Percentiles rank a stretch among this genome's conserved stretches.
Evolutionary conservation across 2,329 filamentous ascomycete genomes (phyloP).

Genomic region (Boeremia exigua): DNA sequence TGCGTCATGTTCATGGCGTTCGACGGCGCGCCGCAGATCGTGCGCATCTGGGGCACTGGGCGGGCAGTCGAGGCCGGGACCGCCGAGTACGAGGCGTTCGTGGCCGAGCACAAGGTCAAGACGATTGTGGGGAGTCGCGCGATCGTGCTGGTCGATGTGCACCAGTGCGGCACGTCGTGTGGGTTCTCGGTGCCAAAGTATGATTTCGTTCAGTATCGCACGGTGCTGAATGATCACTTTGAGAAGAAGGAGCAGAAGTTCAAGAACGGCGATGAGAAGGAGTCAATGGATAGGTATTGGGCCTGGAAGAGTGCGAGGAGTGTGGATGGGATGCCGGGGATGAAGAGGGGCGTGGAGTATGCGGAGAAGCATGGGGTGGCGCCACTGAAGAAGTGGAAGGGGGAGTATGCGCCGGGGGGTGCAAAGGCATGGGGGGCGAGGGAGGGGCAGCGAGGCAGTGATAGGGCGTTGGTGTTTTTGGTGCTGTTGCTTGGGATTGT

Average conservation of each 20-base stretch:
- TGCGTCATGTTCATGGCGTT: slow-evolving; percentile 49
- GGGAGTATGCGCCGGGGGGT: slow-evolving; percentile 35
- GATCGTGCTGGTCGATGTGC: slow-evolving; percentile 52
- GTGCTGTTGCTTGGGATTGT: slow-evolving; percentile 39
- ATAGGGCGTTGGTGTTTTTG: slow-evolving; percentile 27
- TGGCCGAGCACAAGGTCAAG: slow-evolving; percentile 41
- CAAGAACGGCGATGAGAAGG: slow-evolving; percentile 44
- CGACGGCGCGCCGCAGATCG: slow-evolving; percentile 50
- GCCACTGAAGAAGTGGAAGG: slow-evolving; percentile 55
- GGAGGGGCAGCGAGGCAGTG: background rate
- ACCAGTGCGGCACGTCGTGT: slow-evolving; percentile 53
- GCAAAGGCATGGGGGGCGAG: slow-evolving; percentile 12
- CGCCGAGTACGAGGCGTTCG: slow-evolving; percentile 43
- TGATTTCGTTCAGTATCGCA: slow-evolving; percentile 51
- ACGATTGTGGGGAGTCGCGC: slow-evolving; percentile 47
- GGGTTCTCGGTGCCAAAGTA: slow-evolving; percentile 54
- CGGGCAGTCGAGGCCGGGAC: slow-evolving; percentile 48
- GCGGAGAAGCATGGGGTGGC: slow-evolving; percentile 45
- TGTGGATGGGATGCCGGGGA: slow-evolving; percentile 54
- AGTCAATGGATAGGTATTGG: slow-evolving; percentile 54
- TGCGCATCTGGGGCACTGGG: slow-evolving; percentile 52
- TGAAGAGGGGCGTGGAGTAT: slow-evolving; percentile 48
- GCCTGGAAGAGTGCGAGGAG: slow-evolving; percentile 52
- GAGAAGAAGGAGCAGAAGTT: slow-evolving; percentile 48
- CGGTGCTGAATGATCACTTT: slow-evolving; percentile 51